Evolutionary conservation across 2,329 filamentous ascomycete species (phyloP).

Genomic region (Aureobasidium pullulans): DNA sequence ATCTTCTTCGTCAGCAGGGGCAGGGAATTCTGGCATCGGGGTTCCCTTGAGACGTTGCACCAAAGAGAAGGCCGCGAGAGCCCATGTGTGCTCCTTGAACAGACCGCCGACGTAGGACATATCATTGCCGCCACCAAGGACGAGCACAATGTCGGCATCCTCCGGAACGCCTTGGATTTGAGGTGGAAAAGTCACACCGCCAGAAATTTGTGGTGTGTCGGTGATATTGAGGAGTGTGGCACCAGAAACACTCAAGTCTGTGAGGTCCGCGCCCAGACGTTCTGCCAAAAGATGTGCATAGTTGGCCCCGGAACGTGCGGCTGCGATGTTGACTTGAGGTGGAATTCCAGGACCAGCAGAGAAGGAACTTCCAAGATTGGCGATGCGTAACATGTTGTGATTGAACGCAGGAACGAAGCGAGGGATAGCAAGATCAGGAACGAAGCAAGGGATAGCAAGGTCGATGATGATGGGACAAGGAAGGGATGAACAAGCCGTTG

Average conservation of each 20-base stretch:
- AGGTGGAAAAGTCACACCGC: slow-evolving; percentile 25
- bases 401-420: background rate
- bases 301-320: slow-evolving; percentile 29
- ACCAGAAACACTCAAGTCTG: slow-evolving; percentile 28
- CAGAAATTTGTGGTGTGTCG: slow-evolving; percentile 26
- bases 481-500: background rate
- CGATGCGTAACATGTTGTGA: background rate
- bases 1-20: background rate
- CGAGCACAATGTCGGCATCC: slow-evolving; percentile 30
- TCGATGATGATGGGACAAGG: background rate
- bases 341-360: slow-evolving; percentile 28
- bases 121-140: slow-evolving; percentile 35
- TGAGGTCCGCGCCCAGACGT: slow-evolving; percentile 23
- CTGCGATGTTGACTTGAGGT: slow-evolving; percentile 26
- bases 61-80: background rate
- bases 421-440: background rate
- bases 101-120: slow-evolving; percentile 32
- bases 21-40: background rate
- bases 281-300: slow-evolving; percentile 30
- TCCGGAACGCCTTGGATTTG: slow-evolving; percentile 30
- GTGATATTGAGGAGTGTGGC: slow-evolving; percentile 33
- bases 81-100: slow-evolving; percentile 22
- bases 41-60: background rate
- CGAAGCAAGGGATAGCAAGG: background rate
- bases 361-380: slow-evolving; percentile 18